These are phyloP conservation scores for Exophiala xenobiotica DNA, from an alignment of 2,329 filamentous ascomycete species.

Conservation along the genomic window DNA sequence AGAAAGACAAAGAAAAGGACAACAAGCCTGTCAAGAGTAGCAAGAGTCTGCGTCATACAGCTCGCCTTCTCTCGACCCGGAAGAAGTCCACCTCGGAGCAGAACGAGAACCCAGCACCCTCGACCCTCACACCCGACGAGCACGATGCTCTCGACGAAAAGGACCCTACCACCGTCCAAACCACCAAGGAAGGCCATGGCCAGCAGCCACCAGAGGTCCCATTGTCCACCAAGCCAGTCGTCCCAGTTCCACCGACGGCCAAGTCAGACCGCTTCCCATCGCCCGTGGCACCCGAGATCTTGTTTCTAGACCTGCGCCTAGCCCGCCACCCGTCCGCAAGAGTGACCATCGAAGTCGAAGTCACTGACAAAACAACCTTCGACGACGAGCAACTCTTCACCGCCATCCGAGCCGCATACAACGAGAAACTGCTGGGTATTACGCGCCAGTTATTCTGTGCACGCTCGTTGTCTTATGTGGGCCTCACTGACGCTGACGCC, in stretches of 20 bases:
- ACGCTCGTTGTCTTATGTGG: conserved; percentile 20
- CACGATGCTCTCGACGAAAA: too few relatives aligned
- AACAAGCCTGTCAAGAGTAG: background rate
- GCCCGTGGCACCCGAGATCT: conserved; percentile 24
- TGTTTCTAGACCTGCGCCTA: conserved; percentile 29
- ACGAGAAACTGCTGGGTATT: conserved; percentile 22
- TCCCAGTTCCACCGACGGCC: conserved; percentile 3
- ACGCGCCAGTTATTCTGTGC: conserved; percentile 20
- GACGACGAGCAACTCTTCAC: conserved; percentile 31
- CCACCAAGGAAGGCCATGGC: too few relatives aligned
- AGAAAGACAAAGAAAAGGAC: background rate
- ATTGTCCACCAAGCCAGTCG: conserved; percentile 13
- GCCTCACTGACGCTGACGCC: conserved; percentile 3
- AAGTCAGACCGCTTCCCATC: conserved; percentile 29
- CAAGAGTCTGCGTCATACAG: background rate
- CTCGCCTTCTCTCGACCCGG: background rate
- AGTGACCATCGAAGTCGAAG: conserved; percentile 23
- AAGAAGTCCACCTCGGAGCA: too few relatives aligned
- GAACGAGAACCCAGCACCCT: too few relatives aligned
- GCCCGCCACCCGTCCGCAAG: conserved; percentile 19
- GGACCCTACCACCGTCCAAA: too few relatives aligned
- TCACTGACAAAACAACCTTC: conserved; percentile 25
- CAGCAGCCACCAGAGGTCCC: conserved; percentile 16
- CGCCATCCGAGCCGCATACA: conserved; percentile 24
- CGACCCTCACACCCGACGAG: too few relatives aligned